phyloP scores from a whole-genome alignment of 139 green algal species.

The Picochlorum sp. region DNA sequence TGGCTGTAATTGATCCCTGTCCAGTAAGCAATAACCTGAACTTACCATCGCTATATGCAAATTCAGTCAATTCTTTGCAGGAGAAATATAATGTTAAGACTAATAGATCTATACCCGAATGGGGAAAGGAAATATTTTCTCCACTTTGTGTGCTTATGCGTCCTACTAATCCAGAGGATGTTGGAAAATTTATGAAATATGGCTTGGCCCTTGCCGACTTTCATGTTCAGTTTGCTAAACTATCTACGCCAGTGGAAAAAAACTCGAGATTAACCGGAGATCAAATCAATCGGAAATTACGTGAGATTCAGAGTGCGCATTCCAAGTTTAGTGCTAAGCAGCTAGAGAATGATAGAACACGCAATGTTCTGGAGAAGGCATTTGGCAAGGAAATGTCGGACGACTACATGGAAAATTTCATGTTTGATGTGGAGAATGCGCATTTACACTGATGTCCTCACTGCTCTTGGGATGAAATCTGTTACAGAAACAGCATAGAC shows the following conservation, averaged over 20 bases:
- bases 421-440: slow-evolving; percentile 29
- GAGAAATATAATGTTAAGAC: slow-evolving; percentile 19
- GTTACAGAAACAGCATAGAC: no score
- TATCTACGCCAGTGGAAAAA: not conserved
- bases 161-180: slow-evolving; percentile 23
- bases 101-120: slow-evolving; percentile 52
- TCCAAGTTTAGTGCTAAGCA: slow-evolving; percentile 47
- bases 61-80: slow-evolving; percentile 41
- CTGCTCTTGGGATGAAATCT: no score
- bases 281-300: not conserved
- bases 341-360: slow-evolving; percentile 65
- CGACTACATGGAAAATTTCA: slow-evolving; percentile 54
- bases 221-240: slow-evolving; percentile 30
- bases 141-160: slow-evolving; percentile 50
- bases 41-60: slow-evolving; percentile 48
- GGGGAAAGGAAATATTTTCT: slow-evolving; percentile 64
- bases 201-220: slow-evolving; percentile 24
- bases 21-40: slow-evolving; percentile 29
- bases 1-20: slow-evolving; percentile 63
- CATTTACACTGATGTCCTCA: not conserved
- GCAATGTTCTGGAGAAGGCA: slow-evolving; percentile 46
- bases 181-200: slow-evolving; percentile 56
- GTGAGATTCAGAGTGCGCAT: slow-evolving; percentile 25
- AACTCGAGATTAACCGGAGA: not conserved
- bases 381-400: slow-evolving; percentile 45